Conservation (phyloP, 225 moss, liverwort and hornwort genomes). For the Polytrichum commune region DNA sequence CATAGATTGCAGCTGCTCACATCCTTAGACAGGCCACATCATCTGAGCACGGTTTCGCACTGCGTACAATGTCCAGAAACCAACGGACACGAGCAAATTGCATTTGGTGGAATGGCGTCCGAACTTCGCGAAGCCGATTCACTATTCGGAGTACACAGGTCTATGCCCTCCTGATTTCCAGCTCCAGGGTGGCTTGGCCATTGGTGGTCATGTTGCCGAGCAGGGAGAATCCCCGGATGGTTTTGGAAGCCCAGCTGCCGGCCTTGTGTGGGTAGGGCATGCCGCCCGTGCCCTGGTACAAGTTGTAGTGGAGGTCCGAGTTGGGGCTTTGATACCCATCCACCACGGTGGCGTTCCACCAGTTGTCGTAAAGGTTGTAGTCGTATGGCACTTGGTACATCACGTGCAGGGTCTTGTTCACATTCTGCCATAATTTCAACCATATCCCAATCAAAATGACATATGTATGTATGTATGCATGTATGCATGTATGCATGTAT, state of each 20-base stretch:
- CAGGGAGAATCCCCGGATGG: background rate
- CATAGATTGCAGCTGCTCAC: no score
- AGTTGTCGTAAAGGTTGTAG: background rate
- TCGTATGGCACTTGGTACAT: background rate
- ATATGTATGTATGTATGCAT: no score
- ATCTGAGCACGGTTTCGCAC: no score
- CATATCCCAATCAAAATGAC: background rate
- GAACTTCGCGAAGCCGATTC: no score
- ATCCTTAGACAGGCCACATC: no score
- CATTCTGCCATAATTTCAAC: background rate
- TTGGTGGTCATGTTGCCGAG: background rate
- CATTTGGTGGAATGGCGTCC: no score
- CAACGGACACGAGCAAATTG: no score
- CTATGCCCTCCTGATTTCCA: no score
- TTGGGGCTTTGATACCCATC: background rate
- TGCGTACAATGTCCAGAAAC: no score
- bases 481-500: no score
- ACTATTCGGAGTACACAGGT: no score
- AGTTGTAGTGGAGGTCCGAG: background rate
- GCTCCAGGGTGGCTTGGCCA: background rate
- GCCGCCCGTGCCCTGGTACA: background rate
- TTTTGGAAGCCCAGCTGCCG: background rate
- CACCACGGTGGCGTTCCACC: background rate
- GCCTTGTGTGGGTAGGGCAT: background rate
- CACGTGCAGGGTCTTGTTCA: background rate